Percentiles rank a stretch among this genome's conserved stretches.
phyloP scores from a whole-genome alignment of 148 eudicot species.

The Camellia granthamiana region DNA sequence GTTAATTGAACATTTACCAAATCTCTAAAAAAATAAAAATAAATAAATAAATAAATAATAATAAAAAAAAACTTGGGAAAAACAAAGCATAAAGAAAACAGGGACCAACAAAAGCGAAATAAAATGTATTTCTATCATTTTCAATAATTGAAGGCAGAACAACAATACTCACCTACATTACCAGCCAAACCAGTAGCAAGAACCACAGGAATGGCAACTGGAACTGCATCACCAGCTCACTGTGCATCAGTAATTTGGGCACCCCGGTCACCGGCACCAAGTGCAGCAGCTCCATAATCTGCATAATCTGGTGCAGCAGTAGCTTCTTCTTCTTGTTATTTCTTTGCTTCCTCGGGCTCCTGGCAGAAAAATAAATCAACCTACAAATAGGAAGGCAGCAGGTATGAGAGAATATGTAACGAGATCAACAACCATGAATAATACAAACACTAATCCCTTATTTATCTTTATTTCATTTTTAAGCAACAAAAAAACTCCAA shows the following conservation, averaged over 20 bases:
- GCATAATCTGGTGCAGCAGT: conserved; percentile 44
- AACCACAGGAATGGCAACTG: conserved; percentile 15
- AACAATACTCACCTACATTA: conserved; percentile 31
- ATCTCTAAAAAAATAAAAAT: background rate
- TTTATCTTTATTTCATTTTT: background rate
- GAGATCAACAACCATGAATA: background rate
- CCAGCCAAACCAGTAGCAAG: conserved; percentile 33
- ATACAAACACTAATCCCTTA: background rate
- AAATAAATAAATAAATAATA: background rate
- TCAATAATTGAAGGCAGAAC: background rate
- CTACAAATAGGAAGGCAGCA: conserved; percentile 28
- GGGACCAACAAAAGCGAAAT: background rate
- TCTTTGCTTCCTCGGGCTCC: conserved; percentile 77
- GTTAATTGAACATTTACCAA: background rate
- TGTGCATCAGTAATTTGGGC: conserved; percentile 27
- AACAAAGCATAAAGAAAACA: too few relatives aligned
- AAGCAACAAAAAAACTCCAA: background rate
- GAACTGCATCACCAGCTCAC: conserved; percentile 23
- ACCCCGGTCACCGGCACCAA: conserved; percentile 45
- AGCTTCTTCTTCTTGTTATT: conserved; percentile 55
- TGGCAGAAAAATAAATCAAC: conserved; percentile 81
- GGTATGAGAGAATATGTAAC: background rate
- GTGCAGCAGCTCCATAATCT: conserved; percentile 36
- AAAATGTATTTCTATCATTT: background rate
- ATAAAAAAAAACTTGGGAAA: too few relatives aligned